phyloP scores from a whole-genome alignment of 805 yeast species.

The Sugiyamaella marilandica region DNA sequence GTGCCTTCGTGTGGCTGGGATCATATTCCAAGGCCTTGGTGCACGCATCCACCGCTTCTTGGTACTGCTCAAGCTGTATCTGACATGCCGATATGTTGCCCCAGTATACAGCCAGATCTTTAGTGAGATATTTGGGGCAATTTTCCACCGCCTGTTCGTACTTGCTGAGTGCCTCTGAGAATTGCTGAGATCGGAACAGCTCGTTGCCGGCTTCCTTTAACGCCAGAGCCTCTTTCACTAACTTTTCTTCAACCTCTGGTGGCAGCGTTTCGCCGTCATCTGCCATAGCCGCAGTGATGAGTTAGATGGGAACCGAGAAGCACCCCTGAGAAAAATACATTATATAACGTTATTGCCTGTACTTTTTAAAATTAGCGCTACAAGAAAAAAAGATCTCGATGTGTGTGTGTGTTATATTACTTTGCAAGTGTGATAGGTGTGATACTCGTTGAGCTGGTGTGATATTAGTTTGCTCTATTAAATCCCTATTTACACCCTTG shows the following conservation, averaged over 20 bases:
- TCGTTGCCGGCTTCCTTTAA: conserved; percentile 39
- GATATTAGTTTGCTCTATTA: too few species aligned
- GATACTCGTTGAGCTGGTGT: too few species aligned
- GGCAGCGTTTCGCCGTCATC: conserved; percentile 4
- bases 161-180: conserved; percentile 9
- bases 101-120: conserved; percentile 18
- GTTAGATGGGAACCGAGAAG: too few species aligned
- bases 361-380: too few species aligned
- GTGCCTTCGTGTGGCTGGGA: conserved; percentile 59
- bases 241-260: conserved; percentile 21
- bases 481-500: background rate
- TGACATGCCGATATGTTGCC: conserved; percentile 28
- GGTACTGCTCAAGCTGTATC: conserved; percentile 21
- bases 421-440: too few species aligned
- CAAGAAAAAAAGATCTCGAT: too few species aligned
- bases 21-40: conserved; percentile 57
- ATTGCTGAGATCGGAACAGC: conserved; percentile 16
- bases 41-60: conserved; percentile 57
- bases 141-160: conserved; percentile 17
- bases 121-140: conserved; percentile 16
- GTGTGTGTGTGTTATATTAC: too few species aligned
- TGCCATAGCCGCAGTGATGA: background rate
- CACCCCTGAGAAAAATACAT: too few species aligned
- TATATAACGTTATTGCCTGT: too few species aligned
- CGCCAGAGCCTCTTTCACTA: conserved; percentile 29